These are phyloP conservation scores for Xylaria intraflava DNA, from an alignment of 495 filamentous ascomycete species.

Conservation along the genomic window DNA sequence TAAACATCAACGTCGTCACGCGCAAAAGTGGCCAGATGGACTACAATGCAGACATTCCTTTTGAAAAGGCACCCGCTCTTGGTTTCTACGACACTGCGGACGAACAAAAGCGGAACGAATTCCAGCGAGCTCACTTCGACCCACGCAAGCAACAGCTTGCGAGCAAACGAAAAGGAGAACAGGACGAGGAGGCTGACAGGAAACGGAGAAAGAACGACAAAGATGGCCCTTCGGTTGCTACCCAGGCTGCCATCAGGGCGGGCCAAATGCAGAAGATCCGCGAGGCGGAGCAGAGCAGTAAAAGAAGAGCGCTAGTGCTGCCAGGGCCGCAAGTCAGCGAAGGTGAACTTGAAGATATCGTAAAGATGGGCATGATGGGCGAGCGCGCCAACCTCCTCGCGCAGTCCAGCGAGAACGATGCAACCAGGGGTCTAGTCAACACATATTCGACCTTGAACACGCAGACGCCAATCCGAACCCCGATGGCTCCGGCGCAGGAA, in stretches of 20 bases:
- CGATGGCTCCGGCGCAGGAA: slow-evolving; percentile 81
- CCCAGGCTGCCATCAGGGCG: slow-evolving; percentile 86
- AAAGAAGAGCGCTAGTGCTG: slow-evolving; percentile 69
- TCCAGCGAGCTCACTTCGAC: slow-evolving; percentile 80
- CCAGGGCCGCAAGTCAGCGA: slow-evolving; percentile 89
- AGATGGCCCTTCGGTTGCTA: slow-evolving; percentile 61
- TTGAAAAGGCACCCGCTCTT: slow-evolving; percentile 82
- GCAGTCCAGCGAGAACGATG: slow-evolving; percentile 73
- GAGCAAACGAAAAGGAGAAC: slow-evolving; percentile 91
- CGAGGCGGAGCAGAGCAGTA: slow-evolving; percentile 94
- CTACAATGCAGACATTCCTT: slow-evolving; percentile 97
- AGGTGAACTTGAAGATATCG: slow-evolving; percentile 89
- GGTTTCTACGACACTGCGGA: slow-evolving; percentile 93
- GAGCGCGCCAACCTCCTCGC: slow-evolving; percentile 76
- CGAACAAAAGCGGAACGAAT: slow-evolving; percentile 75
- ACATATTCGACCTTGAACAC: slow-evolving; percentile 77
- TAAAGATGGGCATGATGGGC: slow-evolving; percentile 96
- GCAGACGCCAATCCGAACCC: slow-evolving; percentile 84
- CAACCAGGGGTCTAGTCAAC: slow-evolving; percentile 76
- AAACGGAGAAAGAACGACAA: slow-evolving; percentile 88
- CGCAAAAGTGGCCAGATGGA: slow-evolving; percentile 96
- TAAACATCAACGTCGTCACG: slow-evolving; percentile 94
- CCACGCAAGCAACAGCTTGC: slow-evolving; percentile 90
- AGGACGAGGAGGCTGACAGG: slow-evolving; percentile 71
- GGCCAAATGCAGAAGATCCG: slow-evolving; percentile 93